phyloP scores from a whole-genome alignment of 1,284 basidiomycete species.

The Malassezia pachydermatis region DNA sequence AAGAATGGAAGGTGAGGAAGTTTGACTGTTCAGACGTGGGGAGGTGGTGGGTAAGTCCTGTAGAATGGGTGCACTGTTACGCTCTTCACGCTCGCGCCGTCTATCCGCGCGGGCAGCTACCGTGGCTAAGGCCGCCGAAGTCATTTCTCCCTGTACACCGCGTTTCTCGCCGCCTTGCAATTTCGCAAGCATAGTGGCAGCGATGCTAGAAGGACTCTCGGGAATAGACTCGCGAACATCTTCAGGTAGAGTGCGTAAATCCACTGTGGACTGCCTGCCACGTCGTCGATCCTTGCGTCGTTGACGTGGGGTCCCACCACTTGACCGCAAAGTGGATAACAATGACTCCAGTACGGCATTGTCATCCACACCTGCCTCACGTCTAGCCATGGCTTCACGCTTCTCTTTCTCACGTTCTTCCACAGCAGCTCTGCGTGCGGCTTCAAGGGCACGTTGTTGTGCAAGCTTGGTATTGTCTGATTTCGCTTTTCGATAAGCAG shows the following conservation, averaged over 20 bases:
- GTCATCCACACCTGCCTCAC: conserved; percentile 43
- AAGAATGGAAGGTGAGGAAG: too few species aligned
- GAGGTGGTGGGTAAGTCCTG: conserved; percentile 7
- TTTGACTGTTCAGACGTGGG: too few species aligned
- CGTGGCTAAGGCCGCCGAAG: conserved; percentile 1
- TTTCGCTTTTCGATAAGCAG: conserved; percentile 46
- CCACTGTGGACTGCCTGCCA: background rate
- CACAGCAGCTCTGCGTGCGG: conserved; percentile 39
- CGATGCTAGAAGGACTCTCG: conserved; percentile 31
- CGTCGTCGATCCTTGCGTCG: conserved; percentile 29
- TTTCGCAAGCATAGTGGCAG: conserved; percentile 40
- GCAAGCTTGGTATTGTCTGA: conserved; percentile 37
- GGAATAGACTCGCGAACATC: background rate
- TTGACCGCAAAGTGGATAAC: conserved; percentile 34
- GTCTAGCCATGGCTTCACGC: conserved; percentile 36
- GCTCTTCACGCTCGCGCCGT: conserved; percentile 13
- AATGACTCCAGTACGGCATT: conserved; percentile 44
- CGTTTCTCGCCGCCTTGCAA: conserved; percentile 29
- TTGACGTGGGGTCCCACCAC: conserved; percentile 39
- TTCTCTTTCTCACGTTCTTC: conserved; percentile 42
- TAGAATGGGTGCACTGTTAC: conserved; percentile 9
- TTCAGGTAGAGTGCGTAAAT: background rate
- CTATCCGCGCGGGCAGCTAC: conserved; percentile 13
- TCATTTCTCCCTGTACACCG: background rate
- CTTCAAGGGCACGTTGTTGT: conserved; percentile 41